A percentile compares a stretch with the other conserved stretches of the same genome.
phyloP scores from a whole-genome alignment of 371 early-diverging fungal species.

The Umbelopsis sp. region DNA sequence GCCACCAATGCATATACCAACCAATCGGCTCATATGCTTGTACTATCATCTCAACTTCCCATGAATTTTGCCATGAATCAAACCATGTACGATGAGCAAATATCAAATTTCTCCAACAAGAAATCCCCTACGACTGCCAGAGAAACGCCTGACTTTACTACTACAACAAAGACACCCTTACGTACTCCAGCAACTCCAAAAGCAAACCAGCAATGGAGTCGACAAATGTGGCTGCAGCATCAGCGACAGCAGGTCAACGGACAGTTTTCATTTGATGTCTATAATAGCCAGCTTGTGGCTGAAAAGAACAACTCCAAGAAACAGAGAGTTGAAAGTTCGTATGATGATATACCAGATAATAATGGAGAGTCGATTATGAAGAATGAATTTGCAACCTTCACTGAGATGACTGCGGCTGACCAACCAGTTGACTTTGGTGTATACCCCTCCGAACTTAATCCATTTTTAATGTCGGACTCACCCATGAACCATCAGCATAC shows the following conservation, averaged over 20 bases:
- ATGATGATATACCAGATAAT: conserved; percentile 9
- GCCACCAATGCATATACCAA: conserved; percentile 13
- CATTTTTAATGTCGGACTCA: conserved; percentile 19
- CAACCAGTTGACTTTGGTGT: conserved; percentile 25
- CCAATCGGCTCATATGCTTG: conserved; percentile 14
- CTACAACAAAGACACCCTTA: background rate
- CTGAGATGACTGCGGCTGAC: conserved; percentile 20
- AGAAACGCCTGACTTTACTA: conserved; percentile 5
- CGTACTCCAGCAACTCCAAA: conserved; percentile 3
- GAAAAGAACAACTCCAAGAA: conserved; percentile 2
- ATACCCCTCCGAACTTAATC: conserved; percentile 17
- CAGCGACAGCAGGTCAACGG: conserved; percentile 13
- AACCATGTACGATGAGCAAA: conserved; percentile 12
- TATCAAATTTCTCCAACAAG: background rate
- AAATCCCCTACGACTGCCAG: background rate
- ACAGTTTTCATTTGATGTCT: conserved; percentile 19
- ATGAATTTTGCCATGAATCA: conserved; percentile 15
- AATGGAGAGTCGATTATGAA: conserved; percentile 20
- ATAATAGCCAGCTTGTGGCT: background rate
- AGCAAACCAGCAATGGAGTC: background rate
- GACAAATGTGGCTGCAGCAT: conserved; percentile 4
- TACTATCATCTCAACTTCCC: conserved; percentile 1
- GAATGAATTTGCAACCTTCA: conserved; percentile 15
- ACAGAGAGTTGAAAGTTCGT: background rate
- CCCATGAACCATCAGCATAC: conserved; percentile 14